Base-by-base conservation (phyloP, 257 asterid genomes). In the Thymus mandschuricus region DNA sequence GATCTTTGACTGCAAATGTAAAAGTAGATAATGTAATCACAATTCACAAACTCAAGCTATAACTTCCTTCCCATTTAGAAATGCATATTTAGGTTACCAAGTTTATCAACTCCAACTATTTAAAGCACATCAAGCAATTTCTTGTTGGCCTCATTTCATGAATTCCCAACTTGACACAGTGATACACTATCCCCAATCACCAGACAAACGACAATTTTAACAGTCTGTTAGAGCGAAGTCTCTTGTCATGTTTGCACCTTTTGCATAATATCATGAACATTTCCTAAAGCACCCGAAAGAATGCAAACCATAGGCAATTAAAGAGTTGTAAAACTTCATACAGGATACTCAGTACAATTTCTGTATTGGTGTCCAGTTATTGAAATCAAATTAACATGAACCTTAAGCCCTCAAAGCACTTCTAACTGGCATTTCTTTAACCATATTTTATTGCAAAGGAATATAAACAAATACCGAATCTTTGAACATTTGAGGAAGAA, bases 1-100 rank as follows among this genome's bases (percentile, higher is more conserved):
- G 92, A 85, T 91, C 96, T 12, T 49, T 81, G 48, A 63, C 96
- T 88, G 88, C 76, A 79, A 69, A 65, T 46, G 49, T 27, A 64
- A 74, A 52, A 54, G 15, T 73, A 64, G 64, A 66, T 44, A 44
- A 35, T 45, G 50, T 5, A 34, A 55, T 62, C 63, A 58, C 21
- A 21, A 21, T 21, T 21, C 21, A 1, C 63, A 74, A 60, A 43
- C 34, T 55, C 67, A 59, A 65, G 64, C 68, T n/a, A 43, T 66
- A 67, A 40, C 50, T 58, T 60, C 59, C 68, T 58, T 71, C 52
- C 48, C 66, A 61, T 13, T 34, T 64, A 46, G 29, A 70, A 59
- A 62, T 15, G 35, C 33, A 28, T 9, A 48, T 13, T 64, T 29
- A 60, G 61, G 38, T 34, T 67, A 50, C 60, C 60, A 29, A 6